A percentile compares a stretch with the other conserved stretches of the same genome.
phyloP scores from a whole-genome alignment of 129 eudicot species.

The Helianthus tuberosus region DNA sequence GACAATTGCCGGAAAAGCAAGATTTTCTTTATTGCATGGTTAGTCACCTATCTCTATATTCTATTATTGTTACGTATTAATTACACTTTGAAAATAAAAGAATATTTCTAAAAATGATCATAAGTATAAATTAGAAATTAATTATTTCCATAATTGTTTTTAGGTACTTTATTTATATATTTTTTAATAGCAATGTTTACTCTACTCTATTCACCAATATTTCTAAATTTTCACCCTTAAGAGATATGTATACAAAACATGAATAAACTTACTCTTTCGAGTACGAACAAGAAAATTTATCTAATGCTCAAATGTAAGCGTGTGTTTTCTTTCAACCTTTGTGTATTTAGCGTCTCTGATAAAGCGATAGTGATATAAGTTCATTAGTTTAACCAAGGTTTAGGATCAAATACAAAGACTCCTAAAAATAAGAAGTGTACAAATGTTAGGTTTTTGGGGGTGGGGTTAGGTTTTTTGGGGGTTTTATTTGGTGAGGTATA shows the following conservation, averaged over 20 bases:
- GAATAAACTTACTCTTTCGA: not conserved
- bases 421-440: too few species aligned
- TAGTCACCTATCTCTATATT: conserved; percentile 16
- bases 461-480: too few species aligned
- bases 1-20: conserved; percentile 88
- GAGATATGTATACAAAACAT: not conserved
- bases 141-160: not conserved
- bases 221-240: too few species aligned
- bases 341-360: not conserved
- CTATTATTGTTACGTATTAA: not conserved
- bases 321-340: not conserved
- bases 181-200: too few species aligned
- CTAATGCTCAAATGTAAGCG: not conserved
- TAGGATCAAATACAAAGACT: too few species aligned
- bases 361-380: not conserved
- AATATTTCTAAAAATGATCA: not conserved
- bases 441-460: too few species aligned
- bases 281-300: not conserved
- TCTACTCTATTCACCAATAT: too few species aligned
- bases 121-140: not conserved
- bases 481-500: too few species aligned
- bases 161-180: not conserved
- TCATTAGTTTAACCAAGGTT: too few species aligned
- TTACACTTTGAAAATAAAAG: not conserved
- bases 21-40: conserved; percentile 97